A percentile compares a stretch with the other conserved stretches of the same genome.
Conservation (phyloP, 805 yeast species). For the Grigorovia transvaalensis region DNA sequence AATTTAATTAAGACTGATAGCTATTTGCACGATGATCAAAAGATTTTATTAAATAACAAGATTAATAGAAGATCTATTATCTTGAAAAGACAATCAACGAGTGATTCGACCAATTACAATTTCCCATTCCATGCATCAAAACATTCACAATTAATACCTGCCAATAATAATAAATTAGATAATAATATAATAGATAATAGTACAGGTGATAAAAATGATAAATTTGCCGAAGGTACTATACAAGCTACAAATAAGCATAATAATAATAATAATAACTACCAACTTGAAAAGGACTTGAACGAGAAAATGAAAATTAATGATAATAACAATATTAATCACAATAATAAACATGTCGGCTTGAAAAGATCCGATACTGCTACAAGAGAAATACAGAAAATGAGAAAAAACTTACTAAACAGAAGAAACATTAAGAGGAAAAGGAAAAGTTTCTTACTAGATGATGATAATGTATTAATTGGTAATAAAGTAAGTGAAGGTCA, state of each 20-base stretch:
- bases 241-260: not conserved
- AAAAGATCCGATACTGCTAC: conserved; percentile 31
- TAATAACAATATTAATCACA: not conserved
- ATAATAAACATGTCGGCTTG: conserved; percentile 11
- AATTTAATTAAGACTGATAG: conserved; percentile 25
- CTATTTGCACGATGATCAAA: conserved; percentile 25
- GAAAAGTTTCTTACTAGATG: conserved; percentile 38
- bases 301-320: not conserved
- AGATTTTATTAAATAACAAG: conserved; percentile 22
- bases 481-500: conserved; percentile 87
- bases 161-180: conserved; percentile 8
- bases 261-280: too few species aligned
- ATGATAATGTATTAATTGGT: conserved; percentile 52
- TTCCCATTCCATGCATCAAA: conserved; percentile 28
- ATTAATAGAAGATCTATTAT: conserved; percentile 13
- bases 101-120: conserved; percentile 17
- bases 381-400: conserved; percentile 40
- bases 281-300: not conserved
- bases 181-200: not conserved
- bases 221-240: too few species aligned
- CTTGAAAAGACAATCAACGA: conserved; percentile 12
- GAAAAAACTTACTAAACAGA: conserved; percentile 37
- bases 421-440: conserved; percentile 35
- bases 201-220: not conserved
- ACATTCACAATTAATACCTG: conserved; percentile 28